Evolutionary conservation across 768 basidiomycete genomes (phyloP).

Genomic region (Kwoniella shandongensis): DNA sequence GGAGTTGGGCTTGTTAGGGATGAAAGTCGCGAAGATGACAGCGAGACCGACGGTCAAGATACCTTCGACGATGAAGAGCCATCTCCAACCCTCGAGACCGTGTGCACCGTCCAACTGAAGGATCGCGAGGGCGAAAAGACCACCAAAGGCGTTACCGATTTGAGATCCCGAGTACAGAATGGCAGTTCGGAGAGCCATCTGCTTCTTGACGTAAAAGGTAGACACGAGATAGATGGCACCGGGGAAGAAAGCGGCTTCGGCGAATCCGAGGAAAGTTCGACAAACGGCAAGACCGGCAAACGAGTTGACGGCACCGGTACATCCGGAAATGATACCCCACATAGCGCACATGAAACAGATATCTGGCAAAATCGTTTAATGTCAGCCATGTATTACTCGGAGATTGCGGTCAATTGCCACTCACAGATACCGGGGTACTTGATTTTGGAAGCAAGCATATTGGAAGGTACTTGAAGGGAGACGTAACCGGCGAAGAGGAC

Average conservation of each 20-base stretch:
- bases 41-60: constrained; percentile 25
- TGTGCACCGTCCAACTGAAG: constrained; percentile 35
- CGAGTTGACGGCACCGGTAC: constrained; percentile 41
- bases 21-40: constrained; percentile 37
- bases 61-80: constrained; percentile 46
- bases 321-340: constrained; percentile 43
- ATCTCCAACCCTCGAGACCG: constrained; percentile 51
- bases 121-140: constrained; percentile 48
- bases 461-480: constrained; percentile 45
- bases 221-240: constrained; percentile 41
- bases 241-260: constrained; percentile 46
- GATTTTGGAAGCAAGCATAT: constrained; percentile 48
- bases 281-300: constrained; percentile 41
- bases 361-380: constrained; percentile 5
- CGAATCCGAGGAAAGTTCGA: constrained; percentile 30
- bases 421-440: constrained; percentile 38
- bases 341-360: constrained; percentile 38
- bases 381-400: background rate
- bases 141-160: constrained; percentile 47
- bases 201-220: constrained; percentile 39
- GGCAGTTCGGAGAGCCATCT: constrained; percentile 42
- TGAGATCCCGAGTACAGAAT: constrained; percentile 43
- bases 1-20: constrained; percentile 75
- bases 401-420: constrained; percentile 4
- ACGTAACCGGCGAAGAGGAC: constrained; percentile 51